phyloP scores from a whole-genome alignment of 2,329 filamentous ascomycete genomes.

The Xylaria sp. region DNA sequence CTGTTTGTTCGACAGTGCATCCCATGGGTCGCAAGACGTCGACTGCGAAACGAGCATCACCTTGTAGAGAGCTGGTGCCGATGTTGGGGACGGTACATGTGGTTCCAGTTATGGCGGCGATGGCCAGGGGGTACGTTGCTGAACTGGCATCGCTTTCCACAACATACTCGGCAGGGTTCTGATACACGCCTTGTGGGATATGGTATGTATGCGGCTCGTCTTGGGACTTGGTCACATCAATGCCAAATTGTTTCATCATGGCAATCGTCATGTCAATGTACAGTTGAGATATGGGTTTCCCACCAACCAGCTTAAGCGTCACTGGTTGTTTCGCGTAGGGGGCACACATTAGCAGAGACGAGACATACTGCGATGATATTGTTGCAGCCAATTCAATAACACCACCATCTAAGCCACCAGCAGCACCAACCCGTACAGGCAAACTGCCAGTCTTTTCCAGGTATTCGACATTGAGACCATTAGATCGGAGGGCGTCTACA shows the following conservation, averaged over 20 bases:
- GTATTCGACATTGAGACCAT: slow-evolving; percentile 88
- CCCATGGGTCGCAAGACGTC: slow-evolving; percentile 94
- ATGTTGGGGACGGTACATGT: slow-evolving; percentile 97
- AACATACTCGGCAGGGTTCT: slow-evolving; percentile 83
- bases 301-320: slow-evolving; percentile 87
- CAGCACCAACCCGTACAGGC: slow-evolving; percentile 81
- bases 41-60: slow-evolving; percentile 91
- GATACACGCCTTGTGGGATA: slow-evolving; percentile 84
- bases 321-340: slow-evolving; percentile 96
- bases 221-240: slow-evolving; percentile 76
- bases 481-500: slow-evolving; percentile 85
- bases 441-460: slow-evolving; percentile 83
- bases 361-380: slow-evolving; percentile 98
- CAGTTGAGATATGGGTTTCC: slow-evolving; percentile 93
- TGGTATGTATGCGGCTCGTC: slow-evolving; percentile 90
- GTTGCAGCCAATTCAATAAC: slow-evolving; percentile 92
- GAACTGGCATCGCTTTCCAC: slow-evolving; percentile 98
- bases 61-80: slow-evolving; percentile 87
- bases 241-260: slow-evolving; percentile 95
- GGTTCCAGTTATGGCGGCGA: slow-evolving; percentile 94
- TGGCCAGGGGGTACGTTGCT: slow-evolving; percentile 91
- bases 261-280: slow-evolving; percentile 99
- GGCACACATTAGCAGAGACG: slow-evolving; percentile 93
- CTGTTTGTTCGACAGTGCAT: slow-evolving; percentile 84
- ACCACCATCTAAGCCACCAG: slow-evolving; percentile 82